Evolutionary conservation across 805 yeast genomes (phyloP).

Genomic region (Ogataea glucozyma): DNA sequence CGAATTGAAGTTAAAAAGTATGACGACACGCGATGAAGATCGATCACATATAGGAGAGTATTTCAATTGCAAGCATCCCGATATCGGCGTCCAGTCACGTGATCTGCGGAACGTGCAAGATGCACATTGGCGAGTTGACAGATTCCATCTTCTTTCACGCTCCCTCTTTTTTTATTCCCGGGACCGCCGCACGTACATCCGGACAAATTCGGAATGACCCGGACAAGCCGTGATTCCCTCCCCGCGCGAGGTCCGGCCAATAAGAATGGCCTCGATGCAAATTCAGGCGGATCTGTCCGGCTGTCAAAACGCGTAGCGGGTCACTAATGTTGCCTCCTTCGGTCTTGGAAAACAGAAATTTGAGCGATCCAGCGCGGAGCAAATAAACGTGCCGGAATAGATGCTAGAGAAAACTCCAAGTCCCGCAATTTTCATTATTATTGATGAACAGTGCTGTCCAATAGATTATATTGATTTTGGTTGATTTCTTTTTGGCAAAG

Average conservation of each 20-base stretch:
- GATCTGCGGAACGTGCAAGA: background rate
- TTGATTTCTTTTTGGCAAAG: too few species aligned
- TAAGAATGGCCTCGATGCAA: background rate
- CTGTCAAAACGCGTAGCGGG: background rate
- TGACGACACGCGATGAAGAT: background rate
- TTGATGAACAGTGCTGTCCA: too few species aligned
- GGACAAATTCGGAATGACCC: background rate
- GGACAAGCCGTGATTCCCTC: constrained; percentile 1
- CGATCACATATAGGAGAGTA: too few species aligned
- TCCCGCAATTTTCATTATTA: background rate
- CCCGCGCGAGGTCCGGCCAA: constrained; percentile 3
- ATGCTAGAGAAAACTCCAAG: background rate
- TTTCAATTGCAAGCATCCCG: too few species aligned
- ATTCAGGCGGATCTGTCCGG: constrained; percentile 1
- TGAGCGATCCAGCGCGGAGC: background rate
- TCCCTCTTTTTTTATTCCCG: too few species aligned
- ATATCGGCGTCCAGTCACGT: background rate
- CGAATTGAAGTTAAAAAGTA: background rate
- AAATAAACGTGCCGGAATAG: background rate
- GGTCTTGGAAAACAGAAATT: background rate
- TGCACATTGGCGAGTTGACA: too few species aligned
- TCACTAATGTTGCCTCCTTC: background rate
- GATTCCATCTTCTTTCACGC: too few species aligned
- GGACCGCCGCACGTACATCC: too few species aligned
- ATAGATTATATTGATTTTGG: too few species aligned